Base-by-base conservation (phyloP, 108 stramenopile species). In the Licmophora abbreviata region DNA sequence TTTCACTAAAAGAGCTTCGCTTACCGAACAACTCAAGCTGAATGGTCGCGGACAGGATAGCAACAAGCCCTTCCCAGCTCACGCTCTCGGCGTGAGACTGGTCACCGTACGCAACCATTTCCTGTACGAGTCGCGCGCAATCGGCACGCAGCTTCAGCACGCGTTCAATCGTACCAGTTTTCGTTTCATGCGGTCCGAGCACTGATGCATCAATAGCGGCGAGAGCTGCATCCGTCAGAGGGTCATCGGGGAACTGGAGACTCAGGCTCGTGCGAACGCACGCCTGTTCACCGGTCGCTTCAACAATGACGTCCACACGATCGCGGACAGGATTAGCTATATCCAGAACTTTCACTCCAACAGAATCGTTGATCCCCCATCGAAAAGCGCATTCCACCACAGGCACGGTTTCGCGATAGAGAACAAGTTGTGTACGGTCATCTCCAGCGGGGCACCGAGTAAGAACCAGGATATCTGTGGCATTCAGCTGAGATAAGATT, bases 391-490 rank as follows among this genome's bases (percentile, higher is more conserved):
- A 84, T 56, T 77, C 71, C 11, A 52, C 66, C 10, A 80, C 59
- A 36, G 53, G 67, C 3, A 54, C 45, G 15, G 65, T 70, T 21
- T 58, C 58, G 11, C 79, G 59, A 59, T 53, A 77, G 27, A 81
- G 58, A 17, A 64, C 21, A 7, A 80, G 49, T n/a, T 38, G 56
- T 2, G 51, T 32, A 27, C 7, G 10, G 0, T 58, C 26, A 23
- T 30, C 48, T 10, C 15, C 45, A 11, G 26, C 21, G 4, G 47
- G 48, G 24, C 14, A 35, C 24, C 48, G 43, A 9, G 52, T 44
- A 22, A 79, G 14, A 4, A 85, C 53, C 38, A 85, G 63, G 21
- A 85, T 57, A 51, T 85, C 79, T 20, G 58, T 61, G 4, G 82
- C 78, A 46, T 74, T 36, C 10, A 17, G 24, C 5, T 32, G 34